These are phyloP conservation scores for Suhomyces sp. DNA, from an alignment of 805 yeast species.

Conservation along the genomic window DNA sequence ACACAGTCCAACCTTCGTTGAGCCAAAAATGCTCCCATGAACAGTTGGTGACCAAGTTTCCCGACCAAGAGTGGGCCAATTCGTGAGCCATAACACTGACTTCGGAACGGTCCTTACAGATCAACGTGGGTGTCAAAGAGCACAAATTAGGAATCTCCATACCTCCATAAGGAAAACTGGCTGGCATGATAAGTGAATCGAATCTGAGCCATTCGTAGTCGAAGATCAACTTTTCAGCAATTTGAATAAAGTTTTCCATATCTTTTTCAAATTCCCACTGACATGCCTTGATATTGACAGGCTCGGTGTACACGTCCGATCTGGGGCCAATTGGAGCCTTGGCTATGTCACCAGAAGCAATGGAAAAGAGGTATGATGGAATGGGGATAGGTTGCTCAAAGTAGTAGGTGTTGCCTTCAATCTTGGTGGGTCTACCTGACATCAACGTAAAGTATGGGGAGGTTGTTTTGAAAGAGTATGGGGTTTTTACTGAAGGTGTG, in stretches of 20 bases:
- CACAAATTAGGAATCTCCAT: constrained; percentile 38
- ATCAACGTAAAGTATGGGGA: constrained; percentile 26
- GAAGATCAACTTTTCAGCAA: constrained; percentile 32
- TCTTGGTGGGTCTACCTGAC: constrained; percentile 28
- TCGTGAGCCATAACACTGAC: constrained; percentile 36
- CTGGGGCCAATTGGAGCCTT: constrained; percentile 33
- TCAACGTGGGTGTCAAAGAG: constrained; percentile 33
- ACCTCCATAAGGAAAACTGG: constrained; percentile 37
- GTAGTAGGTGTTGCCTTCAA: constrained; percentile 14
- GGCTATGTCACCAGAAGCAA: constrained; percentile 32
- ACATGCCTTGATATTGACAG: constrained; percentile 23
- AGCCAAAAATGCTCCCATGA: constrained; percentile 40
- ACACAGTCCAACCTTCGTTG: constrained; percentile 39
- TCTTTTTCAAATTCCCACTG: constrained; percentile 37
- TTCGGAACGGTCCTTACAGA: constrained; percentile 33
- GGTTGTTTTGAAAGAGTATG: constrained; percentile 22
- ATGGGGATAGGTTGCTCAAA: constrained; percentile 35
- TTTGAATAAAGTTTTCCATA: constrained; percentile 32
- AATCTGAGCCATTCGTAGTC: constrained; percentile 33
- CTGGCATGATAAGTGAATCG: constrained; percentile 33
- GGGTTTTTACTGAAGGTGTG: constrained; percentile 32
- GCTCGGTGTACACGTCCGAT: constrained; percentile 29
- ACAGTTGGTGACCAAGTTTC: constrained; percentile 34
- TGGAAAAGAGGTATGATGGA: constrained; percentile 33
- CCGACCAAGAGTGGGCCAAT: constrained; percentile 39